Conservation (phyloP, 148 eudicot species). For the Agrostemma githago region DNA sequence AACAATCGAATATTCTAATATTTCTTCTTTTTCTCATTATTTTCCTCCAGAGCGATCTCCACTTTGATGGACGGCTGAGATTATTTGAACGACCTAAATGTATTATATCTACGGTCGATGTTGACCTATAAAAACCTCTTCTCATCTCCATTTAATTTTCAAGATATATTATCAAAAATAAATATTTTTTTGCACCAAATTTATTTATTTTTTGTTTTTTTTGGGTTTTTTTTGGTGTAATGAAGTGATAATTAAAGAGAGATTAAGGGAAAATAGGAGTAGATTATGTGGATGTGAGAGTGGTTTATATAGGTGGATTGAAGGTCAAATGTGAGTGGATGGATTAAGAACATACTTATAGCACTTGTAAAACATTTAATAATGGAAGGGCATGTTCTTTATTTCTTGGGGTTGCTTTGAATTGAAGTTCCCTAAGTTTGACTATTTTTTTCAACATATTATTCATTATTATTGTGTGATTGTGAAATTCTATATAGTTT, state of each 20-base stretch:
- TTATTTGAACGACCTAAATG: conserved; percentile 24
- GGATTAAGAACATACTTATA: neutral
- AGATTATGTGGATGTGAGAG: neutral
- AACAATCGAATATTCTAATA: conserved; percentile 27
- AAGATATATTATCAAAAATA: neutral
- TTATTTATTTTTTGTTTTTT: neutral
- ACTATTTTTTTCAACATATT: neutral
- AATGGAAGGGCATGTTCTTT: neutral
- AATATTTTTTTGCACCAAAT: neutral
- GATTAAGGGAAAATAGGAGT: neutral
- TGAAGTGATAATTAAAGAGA: neutral
- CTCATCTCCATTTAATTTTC: conserved; percentile 21
- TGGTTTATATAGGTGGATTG: neutral
- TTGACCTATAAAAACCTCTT: conserved; percentile 16
- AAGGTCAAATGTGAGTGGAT: neutral
- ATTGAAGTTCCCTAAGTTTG: neutral
- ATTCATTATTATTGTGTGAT: neutral
- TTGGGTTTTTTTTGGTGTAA: neutral
- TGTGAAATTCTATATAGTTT: neutral
- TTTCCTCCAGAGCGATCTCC: conserved; percentile 38
- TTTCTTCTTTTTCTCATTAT: conserved; percentile 33
- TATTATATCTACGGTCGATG: conserved; percentile 18
- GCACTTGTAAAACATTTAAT: neutral
- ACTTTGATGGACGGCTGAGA: conserved; percentile 24
- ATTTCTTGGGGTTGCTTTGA: neutral